Evolutionary conservation across 768 basidiomycete genomes (phyloP).

Genomic region (Collybia sp.): DNA sequence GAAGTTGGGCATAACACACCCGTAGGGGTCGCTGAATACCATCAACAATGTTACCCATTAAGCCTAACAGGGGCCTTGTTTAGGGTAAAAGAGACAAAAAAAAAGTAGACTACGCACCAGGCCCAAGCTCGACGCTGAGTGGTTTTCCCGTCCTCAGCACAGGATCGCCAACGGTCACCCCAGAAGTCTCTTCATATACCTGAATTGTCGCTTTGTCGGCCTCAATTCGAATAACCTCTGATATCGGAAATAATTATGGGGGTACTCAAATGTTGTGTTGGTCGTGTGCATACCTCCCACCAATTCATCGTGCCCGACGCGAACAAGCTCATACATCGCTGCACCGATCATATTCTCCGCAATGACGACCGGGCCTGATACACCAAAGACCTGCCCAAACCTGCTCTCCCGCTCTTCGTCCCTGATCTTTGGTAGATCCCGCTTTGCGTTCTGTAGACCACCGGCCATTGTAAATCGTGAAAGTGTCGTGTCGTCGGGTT

Average conservation of each 20-base stretch:
- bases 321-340: conserved; percentile 97
- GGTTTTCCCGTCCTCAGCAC: conserved; percentile 97
- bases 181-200: conserved; percentile 99
- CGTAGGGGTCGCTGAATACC: conserved; percentile 92
- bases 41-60: conserved; percentile 99
- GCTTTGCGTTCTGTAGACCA: conserved; percentile 87
- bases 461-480: conserved; percentile 67
- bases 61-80: conserved; percentile 42
- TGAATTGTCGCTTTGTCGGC: conserved; percentile 98
- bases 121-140: conserved; percentile 94
- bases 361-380: conserved; percentile 97
- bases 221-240: conserved; percentile 99
- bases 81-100: background rate
- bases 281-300: conserved; percentile 73
- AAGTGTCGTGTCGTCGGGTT: conserved; percentile 1
- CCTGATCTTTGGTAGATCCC: conserved; percentile 78
- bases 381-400: conserved; percentile 88
- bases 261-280: conserved; percentile 4
- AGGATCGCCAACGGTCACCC: conserved; percentile 98
- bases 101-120: conserved; percentile 50
- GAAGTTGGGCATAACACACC: conserved; percentile 37
- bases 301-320: conserved; percentile 97
- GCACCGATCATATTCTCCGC: conserved; percentile 94
- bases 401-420: conserved; percentile 88
- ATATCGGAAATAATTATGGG: background rate